phyloP scores from a whole-genome alignment of 2,329 filamentous ascomycete genomes.

The Exophiala viscosa region DNA sequence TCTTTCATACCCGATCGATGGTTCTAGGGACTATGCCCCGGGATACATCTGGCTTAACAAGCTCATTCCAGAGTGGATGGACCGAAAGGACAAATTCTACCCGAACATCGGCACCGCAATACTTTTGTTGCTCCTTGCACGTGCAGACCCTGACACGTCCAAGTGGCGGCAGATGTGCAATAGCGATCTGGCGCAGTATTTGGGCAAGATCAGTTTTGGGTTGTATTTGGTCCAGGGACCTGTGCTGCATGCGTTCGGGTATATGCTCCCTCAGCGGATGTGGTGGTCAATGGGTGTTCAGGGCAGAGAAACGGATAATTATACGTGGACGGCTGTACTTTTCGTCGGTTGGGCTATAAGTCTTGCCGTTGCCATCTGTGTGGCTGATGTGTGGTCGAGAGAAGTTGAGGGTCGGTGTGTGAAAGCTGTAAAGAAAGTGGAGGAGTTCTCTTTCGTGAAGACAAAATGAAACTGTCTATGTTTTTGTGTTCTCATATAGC shows the following conservation, averaged over 20 bases:
- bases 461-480: not conserved
- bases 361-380: slow-evolving; percentile 48
- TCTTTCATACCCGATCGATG: slow-evolving; percentile 40
- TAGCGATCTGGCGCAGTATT: slow-evolving; percentile 41
- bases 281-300: slow-evolving; percentile 39
- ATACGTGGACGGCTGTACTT: slow-evolving; percentile 39
- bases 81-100: slow-evolving; percentile 36
- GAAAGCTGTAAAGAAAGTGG: slow-evolving; percentile 25
- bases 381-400: slow-evolving; percentile 49
- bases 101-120: slow-evolving; percentile 41
- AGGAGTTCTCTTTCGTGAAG: slow-evolving; percentile 25
- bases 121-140: slow-evolving; percentile 43
- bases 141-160: slow-evolving; percentile 36
- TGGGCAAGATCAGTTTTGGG: slow-evolving; percentile 47
- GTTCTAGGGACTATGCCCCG: slow-evolving; percentile 38
- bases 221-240: slow-evolving; percentile 49
- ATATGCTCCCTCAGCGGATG: slow-evolving; percentile 34
- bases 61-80: slow-evolving; percentile 36
- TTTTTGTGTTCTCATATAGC: not conserved
- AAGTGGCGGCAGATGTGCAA: slow-evolving; percentile 40
- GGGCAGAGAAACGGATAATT: slow-evolving; percentile 29
- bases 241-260: slow-evolving; percentile 42
- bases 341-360: slow-evolving; percentile 42
- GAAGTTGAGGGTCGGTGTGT: slow-evolving; percentile 27
- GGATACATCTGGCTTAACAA: slow-evolving; percentile 41